Evolutionary conservation across 352 stramenopile genomes (phyloP), one percentile per base, ranked within the genome.

Genomic region (Phytophthora fragariae): DNA sequence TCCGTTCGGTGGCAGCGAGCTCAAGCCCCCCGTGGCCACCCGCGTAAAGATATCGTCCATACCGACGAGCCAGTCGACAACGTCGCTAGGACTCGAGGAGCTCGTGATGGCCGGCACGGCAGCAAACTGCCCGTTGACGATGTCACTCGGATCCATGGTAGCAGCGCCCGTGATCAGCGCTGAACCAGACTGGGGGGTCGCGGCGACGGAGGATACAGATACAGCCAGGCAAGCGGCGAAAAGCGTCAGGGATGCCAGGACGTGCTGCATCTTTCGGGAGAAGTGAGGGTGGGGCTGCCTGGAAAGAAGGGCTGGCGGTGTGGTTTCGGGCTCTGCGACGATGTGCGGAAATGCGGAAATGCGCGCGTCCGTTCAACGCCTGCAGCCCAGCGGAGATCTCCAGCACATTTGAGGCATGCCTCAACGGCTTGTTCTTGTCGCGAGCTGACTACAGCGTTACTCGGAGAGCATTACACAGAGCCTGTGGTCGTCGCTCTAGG

Each of bases 21-120:
- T 71, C 24, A 89, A 49, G 0, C 76, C 84, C 9, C 84, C 84
- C 5, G 73, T 68, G 6, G 82, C 80, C 21, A 90, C 65, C 11
- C 81, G 80, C 11, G 35, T 41, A 49, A 89, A 81, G 61, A 92
- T 77, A 35, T 88, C 76, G 59, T 73, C 73, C 46, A 88, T 75
- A 4, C 57, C 44, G 27, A 60, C 41, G 27, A 89, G 75, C 84
- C 84, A 92, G 2, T 54, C 9, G 4, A 72, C 44, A 12, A 70
- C 68, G 0, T 68, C 67, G 12, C 41, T 58, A 17, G 67, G 39
- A 14, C 58, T 73, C 29, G 76, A 79, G 8, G 46, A 3, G 35
- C 55, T 60, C 11, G 82, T 77, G 50, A 91, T 72, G 14, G 72
- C 47, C 10, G 62, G 29, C 24, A 91, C 62, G 0, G 67, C 65